Evolutionary conservation across 1,284 basidiomycete genomes (phyloP), one percentile per base, ranked within the genome.

Genomic region (Ustilago shanxiensis): DNA sequence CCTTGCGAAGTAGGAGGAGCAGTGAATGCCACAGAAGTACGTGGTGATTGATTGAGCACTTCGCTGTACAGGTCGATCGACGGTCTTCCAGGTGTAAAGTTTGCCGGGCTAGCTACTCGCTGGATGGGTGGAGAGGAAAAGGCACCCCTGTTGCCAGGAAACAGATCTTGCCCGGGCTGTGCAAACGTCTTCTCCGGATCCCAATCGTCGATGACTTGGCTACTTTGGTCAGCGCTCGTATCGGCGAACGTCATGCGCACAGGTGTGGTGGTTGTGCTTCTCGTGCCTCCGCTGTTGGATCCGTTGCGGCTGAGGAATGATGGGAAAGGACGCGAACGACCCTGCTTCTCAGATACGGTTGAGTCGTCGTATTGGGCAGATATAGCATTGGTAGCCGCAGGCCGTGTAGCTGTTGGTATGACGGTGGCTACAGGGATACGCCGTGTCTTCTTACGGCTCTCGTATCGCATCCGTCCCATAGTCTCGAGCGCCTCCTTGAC

Each of bases 401-500:
- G 47, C 10, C 70, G 64, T 4, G 45, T 16, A 4, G 47, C 45
- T 18, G 70, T 35, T 11, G 60, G 65, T 59, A 68, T 57, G 20
- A 61, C 54, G 24, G 59, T 55, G 20, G 70, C 56, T 22, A 57
- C 63, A 2, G 66, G 58, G 0, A 47, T 50, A 2, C 74, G 58
- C 10, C 74, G 58, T 18, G 54, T 60, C 56, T 69, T 72, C 18
- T 72, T 76, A 0, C 74, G 28, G 14, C 58, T 62, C 39, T 81
- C 79, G 33, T 64, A 78, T 26, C 76, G 64, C 2, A 59, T 51
- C 1, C 79, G 61, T 14, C 77, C 80, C 45, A 81, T 60, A 2
- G 75, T 71, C 57, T 82, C 80, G 3, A 82, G 68, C 16, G 77
- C 72, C 5, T 70, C 68, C 56, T 81, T 79, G 62, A 79, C 65